phyloP scores from a whole-genome alignment of 2,329 filamentous ascomycete species.

The Verticillium tricorpus region DNA sequence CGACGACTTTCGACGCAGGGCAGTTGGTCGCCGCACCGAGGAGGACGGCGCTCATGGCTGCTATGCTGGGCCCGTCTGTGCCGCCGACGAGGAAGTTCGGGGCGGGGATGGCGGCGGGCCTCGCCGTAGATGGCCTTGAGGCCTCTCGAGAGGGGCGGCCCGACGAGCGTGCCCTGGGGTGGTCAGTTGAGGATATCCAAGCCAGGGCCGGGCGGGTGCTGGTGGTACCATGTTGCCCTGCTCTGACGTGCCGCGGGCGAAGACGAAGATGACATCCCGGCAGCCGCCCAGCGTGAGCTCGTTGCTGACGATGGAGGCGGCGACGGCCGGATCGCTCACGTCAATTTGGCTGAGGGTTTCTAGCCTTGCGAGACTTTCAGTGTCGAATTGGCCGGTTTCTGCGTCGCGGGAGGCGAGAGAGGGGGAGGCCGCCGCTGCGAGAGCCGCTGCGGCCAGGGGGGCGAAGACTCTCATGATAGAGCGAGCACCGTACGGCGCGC shows the following conservation, averaged over 20 bases:
- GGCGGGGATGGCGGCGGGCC: conserved; percentile 18
- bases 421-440: background rate
- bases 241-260: conserved; percentile 15
- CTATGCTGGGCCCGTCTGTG: conserved; percentile 23
- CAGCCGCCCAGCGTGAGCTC: conserved; percentile 16
- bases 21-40: conserved; percentile 28
- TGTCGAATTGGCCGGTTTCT: background rate
- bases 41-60: conserved; percentile 25
- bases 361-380: background rate
- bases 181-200: background rate
- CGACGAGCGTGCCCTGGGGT: conserved; percentile 10
- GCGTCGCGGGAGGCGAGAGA: background rate
- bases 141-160: conserved; percentile 11
- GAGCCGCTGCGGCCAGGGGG: background rate
- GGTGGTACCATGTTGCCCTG: conserved; percentile 15
- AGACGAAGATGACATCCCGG: conserved; percentile 16
- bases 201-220: background rate
- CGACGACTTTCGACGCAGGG: conserved; percentile 26
- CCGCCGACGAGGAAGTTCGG: conserved; percentile 27
- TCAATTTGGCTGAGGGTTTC: background rate
- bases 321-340: background rate
- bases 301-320: conserved; percentile 5
- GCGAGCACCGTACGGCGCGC: background rate
- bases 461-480: background rate
- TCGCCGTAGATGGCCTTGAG: conserved; percentile 13